Base-by-base conservation (phyloP, 768 basidiomycete species). In the Chlorophyllum brunneum region DNA sequence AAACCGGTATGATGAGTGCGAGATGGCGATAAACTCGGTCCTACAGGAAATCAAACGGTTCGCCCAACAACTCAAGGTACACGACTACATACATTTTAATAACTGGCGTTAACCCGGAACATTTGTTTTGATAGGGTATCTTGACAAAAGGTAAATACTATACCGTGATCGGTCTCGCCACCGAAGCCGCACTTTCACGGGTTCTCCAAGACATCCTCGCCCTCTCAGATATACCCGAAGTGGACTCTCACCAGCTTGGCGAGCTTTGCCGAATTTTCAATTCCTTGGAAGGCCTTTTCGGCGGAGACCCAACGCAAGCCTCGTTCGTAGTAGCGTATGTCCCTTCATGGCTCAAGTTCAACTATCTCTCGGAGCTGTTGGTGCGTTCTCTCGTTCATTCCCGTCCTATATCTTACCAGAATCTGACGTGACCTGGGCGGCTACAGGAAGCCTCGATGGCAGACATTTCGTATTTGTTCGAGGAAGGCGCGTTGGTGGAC, bases 261-360 rank as follows among this genome's bases (percentile, higher is more conserved):
- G 91, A 94, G 63, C 75, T 95, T 1, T 91, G 92, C 66, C 78
- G 82, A 43, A 84, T 92, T 26, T 65, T 97, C 46, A 80, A 84
- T 51, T 79, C 87, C 3, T 65, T 95, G 40, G 94, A 97, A 62
- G 86, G 83, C 2, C 64, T 94, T 20, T 97, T 95, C 61, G 76
- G 82, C 23, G 83, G 86, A 52, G 78, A 83, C 59, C 74, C 75
- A 7, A 75, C 74, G 39, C 38, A 88, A 80, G 76, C 85, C 16
- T 86, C 90, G 0, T 83, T 88, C 42, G 83, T 92, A 5, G 87
- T 86, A 0, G 83, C 82, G 0, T 92, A 91, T 57, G 90, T 95
- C n/a, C 88, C 91, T 1, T 85, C 82, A 10, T 98, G 95, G 95
- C 75, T 97, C 59, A 95, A 95, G 67, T 95, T 91, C 67, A 92